Conservation (phyloP, 2,329 filamentous ascomycete species). For the Paecilomyces dactylethromorphus region DNA sequence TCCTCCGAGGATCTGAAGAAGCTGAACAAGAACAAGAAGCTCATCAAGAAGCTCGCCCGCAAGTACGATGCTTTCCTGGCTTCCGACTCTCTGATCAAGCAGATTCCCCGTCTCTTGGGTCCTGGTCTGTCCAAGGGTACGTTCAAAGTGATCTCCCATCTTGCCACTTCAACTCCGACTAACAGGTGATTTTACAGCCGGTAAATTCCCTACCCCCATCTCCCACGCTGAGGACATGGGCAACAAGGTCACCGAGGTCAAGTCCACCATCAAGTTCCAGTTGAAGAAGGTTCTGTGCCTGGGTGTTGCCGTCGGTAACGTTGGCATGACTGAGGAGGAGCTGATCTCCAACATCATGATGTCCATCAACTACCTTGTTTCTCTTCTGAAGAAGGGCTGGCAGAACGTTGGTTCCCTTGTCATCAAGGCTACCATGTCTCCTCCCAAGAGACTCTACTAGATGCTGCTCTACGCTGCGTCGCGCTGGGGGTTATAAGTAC, state of each 20-base stretch:
- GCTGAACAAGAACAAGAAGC: constrained; percentile 99
- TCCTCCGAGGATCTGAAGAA: constrained; percentile 98
- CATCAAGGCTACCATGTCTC: constrained; percentile 99
- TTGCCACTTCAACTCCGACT: constrained; percentile 19
- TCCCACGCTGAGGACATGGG: constrained; percentile 91
- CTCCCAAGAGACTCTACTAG: constrained; percentile 97
- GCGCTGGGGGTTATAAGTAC: constrained; percentile 17
- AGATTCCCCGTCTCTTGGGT: constrained; percentile 98
- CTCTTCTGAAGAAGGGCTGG: constrained; percentile 99
- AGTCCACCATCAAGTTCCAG: constrained; percentile 99
- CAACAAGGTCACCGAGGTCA: constrained; percentile 97
- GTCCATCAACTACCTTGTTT: constrained; percentile 99
- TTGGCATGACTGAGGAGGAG: constrained; percentile 94
- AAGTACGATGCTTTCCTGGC: constrained; percentile 99
- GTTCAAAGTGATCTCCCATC: constrained; percentile 20
- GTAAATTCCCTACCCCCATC: constrained; percentile 99
- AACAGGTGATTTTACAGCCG: constrained; percentile 54
- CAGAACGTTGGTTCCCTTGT: constrained; percentile 99
- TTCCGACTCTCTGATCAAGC: constrained; percentile 97
- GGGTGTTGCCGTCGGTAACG: constrained; percentile 98
- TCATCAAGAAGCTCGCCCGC: constrained; percentile 99
- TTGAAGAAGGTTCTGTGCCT: constrained; percentile 99
- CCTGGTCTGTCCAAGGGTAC: constrained; percentile 94
- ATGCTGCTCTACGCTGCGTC: constrained; percentile 23
- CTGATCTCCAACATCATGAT: constrained; percentile 98